A percentile compares a stretch with the other conserved stretches of the same genome.
phyloP scores from a whole-genome alignment of 2,329 filamentous ascomycete genomes.

The Sclerotinia borealis region DNA sequence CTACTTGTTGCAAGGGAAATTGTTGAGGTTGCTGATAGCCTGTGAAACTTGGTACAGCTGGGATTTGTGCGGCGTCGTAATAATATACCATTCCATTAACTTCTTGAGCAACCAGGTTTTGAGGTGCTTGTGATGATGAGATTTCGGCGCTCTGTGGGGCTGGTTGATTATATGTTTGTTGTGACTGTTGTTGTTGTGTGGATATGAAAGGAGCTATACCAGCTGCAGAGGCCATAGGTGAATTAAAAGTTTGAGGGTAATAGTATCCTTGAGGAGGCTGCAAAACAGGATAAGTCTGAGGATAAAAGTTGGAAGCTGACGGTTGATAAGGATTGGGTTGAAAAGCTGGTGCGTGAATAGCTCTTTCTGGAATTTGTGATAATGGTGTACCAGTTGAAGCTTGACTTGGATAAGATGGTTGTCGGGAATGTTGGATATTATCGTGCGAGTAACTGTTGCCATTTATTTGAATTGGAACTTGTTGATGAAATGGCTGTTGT shows the following conservation, averaged over 20 bases:
- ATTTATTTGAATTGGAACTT: slow-evolving; percentile 72
- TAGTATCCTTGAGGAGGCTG: slow-evolving; percentile 59
- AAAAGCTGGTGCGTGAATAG: slow-evolving; percentile 85
- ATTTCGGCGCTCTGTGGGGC: slow-evolving; percentile 18
- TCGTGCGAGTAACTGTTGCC: slow-evolving; percentile 49
- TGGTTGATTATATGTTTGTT: slow-evolving; percentile 23
- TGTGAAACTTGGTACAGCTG: slow-evolving; percentile 36
- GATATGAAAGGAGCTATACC: slow-evolving; percentile 27
- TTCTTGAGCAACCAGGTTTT: slow-evolving; percentile 71
- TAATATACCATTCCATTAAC: slow-evolving; percentile 96
- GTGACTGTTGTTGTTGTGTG: slow-evolving; percentile 30
- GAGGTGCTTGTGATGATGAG: slow-evolving; percentile 35
- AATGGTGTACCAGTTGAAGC: slow-evolving; percentile 71
- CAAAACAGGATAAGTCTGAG: slow-evolving; percentile 48
- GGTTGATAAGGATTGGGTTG: slow-evolving; percentile 66
- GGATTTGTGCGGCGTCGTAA: slow-evolving; percentile 71
- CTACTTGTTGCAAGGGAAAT: slow-evolving; percentile 47
- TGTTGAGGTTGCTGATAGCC: slow-evolving; percentile 45
- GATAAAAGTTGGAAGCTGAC: slow-evolving; percentile 47
- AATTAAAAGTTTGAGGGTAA: slow-evolving; percentile 52
- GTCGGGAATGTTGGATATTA: slow-evolving; percentile 53
- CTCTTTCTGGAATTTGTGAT: slow-evolving; percentile 87
- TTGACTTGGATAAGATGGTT: slow-evolving; percentile 65
- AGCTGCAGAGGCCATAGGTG: slow-evolving; percentile 38
- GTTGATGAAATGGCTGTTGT: slow-evolving; percentile 88